phyloP scores from a whole-genome alignment of 805 yeast species.

The Nakazawaea siamensis region DNA sequence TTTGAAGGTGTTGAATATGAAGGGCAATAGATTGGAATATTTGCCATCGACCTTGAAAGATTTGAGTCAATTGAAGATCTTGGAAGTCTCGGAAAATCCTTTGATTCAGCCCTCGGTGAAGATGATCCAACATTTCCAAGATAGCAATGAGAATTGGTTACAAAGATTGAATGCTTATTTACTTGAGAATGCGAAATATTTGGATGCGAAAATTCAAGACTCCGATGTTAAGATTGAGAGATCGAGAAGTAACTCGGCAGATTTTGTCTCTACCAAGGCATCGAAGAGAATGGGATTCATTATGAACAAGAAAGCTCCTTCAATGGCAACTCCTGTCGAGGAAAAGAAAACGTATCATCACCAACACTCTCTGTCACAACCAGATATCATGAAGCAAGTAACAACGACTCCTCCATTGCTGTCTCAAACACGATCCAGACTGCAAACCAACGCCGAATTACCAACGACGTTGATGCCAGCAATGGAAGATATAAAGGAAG shows the following conservation, averaged over 20 bases:
- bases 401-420: conserved; percentile 2
- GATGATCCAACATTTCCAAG: conserved; percentile 25
- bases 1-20: conserved; percentile 52
- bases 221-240: conserved; percentile 3
- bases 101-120: conserved; percentile 38
- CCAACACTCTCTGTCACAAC: conserved; percentile 8
- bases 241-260: conserved; percentile 29
- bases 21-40: conserved; percentile 46
- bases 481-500: conserved; percentile 16
- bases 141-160: conserved; percentile 35
- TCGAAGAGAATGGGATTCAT: conserved; percentile 73
- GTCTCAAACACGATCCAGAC: conserved; percentile 2
- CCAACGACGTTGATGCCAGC: conserved; percentile 1
- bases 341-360: conserved; percentile 7
- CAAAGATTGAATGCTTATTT: conserved; percentile 30
- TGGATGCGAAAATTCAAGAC: conserved; percentile 24
- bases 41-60: conserved; percentile 47
- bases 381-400: conserved; percentile 1
- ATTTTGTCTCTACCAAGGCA: conserved; percentile 48
- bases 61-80: conserved; percentile 41
- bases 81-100: conserved; percentile 61
- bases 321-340: conserved; percentile 14
- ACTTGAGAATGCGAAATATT: conserved; percentile 23
- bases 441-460: neutral
- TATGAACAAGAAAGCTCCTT: conserved; percentile 28